Base-by-base conservation (phyloP, 306 rosid genomes). In the Prunus davidiana region DNA sequence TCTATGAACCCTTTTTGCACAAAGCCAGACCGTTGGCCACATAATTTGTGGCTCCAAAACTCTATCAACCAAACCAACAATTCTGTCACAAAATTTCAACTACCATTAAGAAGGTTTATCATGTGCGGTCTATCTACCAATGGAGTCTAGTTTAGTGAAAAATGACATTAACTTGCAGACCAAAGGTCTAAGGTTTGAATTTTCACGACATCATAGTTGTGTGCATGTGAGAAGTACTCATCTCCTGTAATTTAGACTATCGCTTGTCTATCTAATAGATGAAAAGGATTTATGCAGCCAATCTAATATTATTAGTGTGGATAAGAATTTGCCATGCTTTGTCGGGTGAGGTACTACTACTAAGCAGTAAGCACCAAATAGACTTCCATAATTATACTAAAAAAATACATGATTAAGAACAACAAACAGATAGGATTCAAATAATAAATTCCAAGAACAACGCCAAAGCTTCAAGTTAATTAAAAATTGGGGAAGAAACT, bases 31-130 rank as follows among this genome's bases (percentile, higher is more conserved):
- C 24, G 15, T 43, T 19, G 19, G 34, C 70, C 11, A 34, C 45
- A 20, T 61, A 4, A 18, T 73, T 24, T 22, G 14, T 19, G 11
- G 58, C 60, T 24, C 16, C 25, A 14, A 47, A 49, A 69, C 22
- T 4, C n/a, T 38, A 41, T 24, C 67, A 67, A 67, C 73, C 58
- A 72, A 67, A 67, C 73, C 34, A 72, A 46, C 70, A 66, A 9
- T 60, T 15, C 12, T 56, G 24, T 65, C 47, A 15, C 14, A 2
- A 7, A 6, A 30, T 28, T 24, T 68, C 63, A 67, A 30, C 75
- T 3, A 74, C 56, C 16, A 49, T 60, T 71, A 12, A 45, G 24
- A 46, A 27, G 30, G 28, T 27, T 27, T 27, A 27, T 27, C 28
- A 27, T 27, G 28, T 27, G 2, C 3, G 3, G 30, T 27, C 30